Percentiles rank a stretch among this genome's conserved stretches.
These are phyloP conservation scores for Phytomonas francai DNA, from an alignment of 208 protist genomes.

Conservation along the genomic window DNA sequence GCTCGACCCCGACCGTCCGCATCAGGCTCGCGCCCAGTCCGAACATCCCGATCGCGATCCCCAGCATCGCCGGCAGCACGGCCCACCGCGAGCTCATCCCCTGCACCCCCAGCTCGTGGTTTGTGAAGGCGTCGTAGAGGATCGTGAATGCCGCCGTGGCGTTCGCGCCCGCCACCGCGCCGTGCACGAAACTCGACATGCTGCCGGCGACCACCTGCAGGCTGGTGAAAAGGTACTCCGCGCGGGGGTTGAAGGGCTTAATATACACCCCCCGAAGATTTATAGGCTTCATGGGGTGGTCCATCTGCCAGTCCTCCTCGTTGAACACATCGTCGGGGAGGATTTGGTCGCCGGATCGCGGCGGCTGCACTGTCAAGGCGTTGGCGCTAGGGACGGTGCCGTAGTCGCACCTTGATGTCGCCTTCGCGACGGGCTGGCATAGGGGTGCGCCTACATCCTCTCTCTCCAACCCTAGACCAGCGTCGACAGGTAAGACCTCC, in stretches of 20 bases:
- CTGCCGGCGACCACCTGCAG: conserved; percentile 81
- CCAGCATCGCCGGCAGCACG: conserved; percentile 72
- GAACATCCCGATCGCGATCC: conserved; percentile 80
- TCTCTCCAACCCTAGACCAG: background rate
- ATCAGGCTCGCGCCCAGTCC: conserved; percentile 66
- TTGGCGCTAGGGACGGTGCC: conserved; percentile 10
- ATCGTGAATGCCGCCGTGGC: conserved; percentile 75
- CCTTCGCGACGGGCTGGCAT: background rate
- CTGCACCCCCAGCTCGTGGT: conserved; percentile 41
- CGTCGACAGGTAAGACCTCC: background rate
- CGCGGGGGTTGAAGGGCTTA: conserved; percentile 79
- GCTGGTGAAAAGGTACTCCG: conserved; percentile 77
- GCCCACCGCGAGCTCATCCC: conserved; percentile 52
- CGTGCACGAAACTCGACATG: conserved; percentile 84
- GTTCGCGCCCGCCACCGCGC: conserved; percentile 77
- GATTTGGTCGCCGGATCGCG: background rate
- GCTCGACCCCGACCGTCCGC: conserved; percentile 79
- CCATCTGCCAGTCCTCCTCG: conserved; percentile 67
- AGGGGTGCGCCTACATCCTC: background rate
- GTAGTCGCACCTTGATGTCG: conserved; percentile 7
- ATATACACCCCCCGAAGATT: conserved; percentile 58
- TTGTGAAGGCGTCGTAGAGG: conserved; percentile 70
- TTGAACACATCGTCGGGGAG: conserved; percentile 37
- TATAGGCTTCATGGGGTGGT: conserved; percentile 73
- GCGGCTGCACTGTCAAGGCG: background rate